These are phyloP conservation scores for Mycena filopes DNA, from an alignment of 768 basidiomycete species.

Conservation along the genomic window DNA sequence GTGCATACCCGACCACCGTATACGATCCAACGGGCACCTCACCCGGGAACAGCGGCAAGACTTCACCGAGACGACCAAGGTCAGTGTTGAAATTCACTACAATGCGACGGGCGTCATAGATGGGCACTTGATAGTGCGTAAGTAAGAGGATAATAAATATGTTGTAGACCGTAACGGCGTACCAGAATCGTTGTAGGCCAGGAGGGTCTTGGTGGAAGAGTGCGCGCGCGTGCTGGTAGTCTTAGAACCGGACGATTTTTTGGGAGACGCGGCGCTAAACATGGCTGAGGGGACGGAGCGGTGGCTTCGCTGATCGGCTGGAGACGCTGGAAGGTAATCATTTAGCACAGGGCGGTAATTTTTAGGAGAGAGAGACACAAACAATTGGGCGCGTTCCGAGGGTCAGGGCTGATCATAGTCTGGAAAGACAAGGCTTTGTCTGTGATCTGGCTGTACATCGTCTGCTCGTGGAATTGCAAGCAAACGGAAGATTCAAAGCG, in stretches of 20 bases:
- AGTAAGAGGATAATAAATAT: not conserved
- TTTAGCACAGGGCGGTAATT: not conserved
- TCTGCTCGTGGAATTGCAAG: not conserved
- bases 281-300: not conserved
- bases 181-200: not conserved
- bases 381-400: not conserved
- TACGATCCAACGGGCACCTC: not conserved
- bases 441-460: not conserved
- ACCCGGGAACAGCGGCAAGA: not conserved
- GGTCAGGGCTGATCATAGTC: not conserved
- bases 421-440: not conserved
- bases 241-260: not conserved
- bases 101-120: not conserved
- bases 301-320: not conserved
- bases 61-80: not conserved
- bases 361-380: no score
- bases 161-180: not conserved
- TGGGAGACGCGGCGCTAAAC: not conserved
- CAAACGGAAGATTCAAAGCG: not conserved
- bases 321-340: not conserved
- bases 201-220: not conserved
- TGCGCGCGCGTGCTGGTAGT: no score
- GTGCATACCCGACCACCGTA: not conserved
- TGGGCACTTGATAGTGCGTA: not conserved
- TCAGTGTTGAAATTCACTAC: not conserved